These are phyloP conservation scores for Diddensiella santjacobensis DNA, from an alignment of 805 yeast genomes.

Conservation along the genomic window DNA sequence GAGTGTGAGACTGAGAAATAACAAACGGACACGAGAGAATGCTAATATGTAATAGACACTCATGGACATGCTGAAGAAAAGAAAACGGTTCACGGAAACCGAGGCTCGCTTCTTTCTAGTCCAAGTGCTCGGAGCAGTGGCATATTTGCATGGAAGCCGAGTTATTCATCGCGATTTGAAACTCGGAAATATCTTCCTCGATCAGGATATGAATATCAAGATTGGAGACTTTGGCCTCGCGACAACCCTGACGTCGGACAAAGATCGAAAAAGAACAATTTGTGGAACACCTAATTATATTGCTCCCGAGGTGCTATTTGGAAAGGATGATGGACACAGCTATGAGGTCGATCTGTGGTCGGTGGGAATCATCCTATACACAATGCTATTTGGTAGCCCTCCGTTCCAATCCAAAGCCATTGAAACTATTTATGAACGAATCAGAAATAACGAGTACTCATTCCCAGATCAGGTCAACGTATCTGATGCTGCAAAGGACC, in stretches of 20 bases:
- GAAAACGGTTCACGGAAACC: conserved; percentile 83
- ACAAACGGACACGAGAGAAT: too few relatives aligned
- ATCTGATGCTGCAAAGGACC: conserved; percentile 65
- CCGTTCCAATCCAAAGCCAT: conserved; percentile 98
- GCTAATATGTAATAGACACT: conserved; percentile 39
- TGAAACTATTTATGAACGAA: conserved; percentile 85
- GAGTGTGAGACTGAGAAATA: too few relatives aligned
- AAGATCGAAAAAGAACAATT: conserved; percentile 82
- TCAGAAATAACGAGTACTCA: conserved; percentile 71
- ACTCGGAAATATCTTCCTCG: conserved; percentile 93
- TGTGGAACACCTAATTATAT: conserved; percentile 99
- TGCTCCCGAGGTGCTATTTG: conserved; percentile 95
- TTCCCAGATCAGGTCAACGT: conserved; percentile 73
- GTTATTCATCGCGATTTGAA: conserved; percentile 95
- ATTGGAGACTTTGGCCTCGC: conserved; percentile 98
- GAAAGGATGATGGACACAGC: conserved; percentile 80
- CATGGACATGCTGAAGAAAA: conserved; percentile 83
- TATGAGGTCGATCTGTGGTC: conserved; percentile 98
- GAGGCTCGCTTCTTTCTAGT: conserved; percentile 88
- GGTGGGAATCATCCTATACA: conserved; percentile 92
- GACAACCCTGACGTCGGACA: conserved; percentile 72
- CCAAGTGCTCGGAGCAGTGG: conserved; percentile 90
- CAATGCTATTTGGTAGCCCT: conserved; percentile 88
- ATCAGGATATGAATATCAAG: conserved; percentile 87
- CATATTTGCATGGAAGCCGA: conserved; percentile 84